A percentile compares a stretch with the other conserved stretches of the same genome.
Conservation (phyloP, 208 protist species). For the Leishmania lainsoni region DNA sequence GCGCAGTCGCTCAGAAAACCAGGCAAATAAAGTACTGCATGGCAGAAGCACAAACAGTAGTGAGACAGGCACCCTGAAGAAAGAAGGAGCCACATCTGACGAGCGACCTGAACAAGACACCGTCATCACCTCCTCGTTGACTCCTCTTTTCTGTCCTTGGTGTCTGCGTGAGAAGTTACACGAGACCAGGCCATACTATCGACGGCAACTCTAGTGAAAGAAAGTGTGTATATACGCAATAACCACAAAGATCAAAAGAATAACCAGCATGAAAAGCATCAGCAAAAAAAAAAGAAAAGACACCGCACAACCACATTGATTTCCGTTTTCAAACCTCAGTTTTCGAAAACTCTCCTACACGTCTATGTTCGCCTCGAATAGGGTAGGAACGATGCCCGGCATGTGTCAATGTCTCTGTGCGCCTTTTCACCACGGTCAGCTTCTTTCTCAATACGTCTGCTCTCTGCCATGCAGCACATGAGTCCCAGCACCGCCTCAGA, state of each 20-base stretch:
- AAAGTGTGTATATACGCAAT: neutral
- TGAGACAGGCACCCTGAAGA: neutral
- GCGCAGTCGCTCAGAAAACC: neutral
- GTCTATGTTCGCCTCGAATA: too few species aligned
- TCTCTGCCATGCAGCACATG: neutral
- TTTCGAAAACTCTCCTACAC: too few species aligned
- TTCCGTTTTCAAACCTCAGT: too few species aligned
- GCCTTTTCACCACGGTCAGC: too few species aligned
- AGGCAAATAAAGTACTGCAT: neutral
- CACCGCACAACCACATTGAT: too few species aligned
- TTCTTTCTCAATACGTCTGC: too few species aligned
- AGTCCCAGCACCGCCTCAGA: too few species aligned
- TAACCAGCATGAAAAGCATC: neutral
- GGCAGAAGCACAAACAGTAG: neutral
- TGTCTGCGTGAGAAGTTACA: neutral
- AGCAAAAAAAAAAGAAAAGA: neutral
- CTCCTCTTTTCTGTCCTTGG: neutral
- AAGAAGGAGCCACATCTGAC: neutral
- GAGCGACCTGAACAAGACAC: neutral
- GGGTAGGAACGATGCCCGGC: too few species aligned
- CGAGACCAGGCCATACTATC: neutral
- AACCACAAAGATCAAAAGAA: neutral
- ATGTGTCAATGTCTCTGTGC: neutral
- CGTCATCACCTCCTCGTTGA: neutral
- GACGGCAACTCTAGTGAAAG: neutral